Base-by-base conservation (phyloP, 345 rosid genomes). In the Bruguiera parviflora region DNA sequence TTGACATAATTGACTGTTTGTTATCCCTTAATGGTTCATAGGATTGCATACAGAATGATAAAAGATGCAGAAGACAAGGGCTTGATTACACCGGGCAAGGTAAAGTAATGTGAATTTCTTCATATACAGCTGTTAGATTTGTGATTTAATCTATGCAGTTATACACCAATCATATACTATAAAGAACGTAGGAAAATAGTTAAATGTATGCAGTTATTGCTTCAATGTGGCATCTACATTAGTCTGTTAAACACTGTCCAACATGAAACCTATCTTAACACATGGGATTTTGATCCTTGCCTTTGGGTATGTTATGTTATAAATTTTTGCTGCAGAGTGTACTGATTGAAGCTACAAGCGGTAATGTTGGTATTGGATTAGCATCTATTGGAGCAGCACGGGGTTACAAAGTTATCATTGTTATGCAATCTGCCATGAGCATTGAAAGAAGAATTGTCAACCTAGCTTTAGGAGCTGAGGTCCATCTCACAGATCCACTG, bases 41-140 rank as follows among this genome's bases (percentile, higher is more conserved):
- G 97, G 85, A 89, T 91, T 79, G 97, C 93, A 31, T 73, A 82
- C 76, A 88, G 92, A 82, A 91, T 91, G 97, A 86, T 91, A 66
- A 55, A 77, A 74, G 95, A 91, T 78, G 97, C 97, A 61, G 97
- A 91, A 82, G 79, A 84, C 72, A 89, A 68, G 71, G 92, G 91
- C 46, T 55, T 79, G 33, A 91, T 91, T 74, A 49, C 43, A 37
- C 43, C 43, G 13, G 43, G 43, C 13, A 91, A 87, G 94, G 96
- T 90, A 75, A 75, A 68, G 69, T 39, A n/a, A 18, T 70, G 61
- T 8, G 15, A 37, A 8, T 8, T 37, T 37, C 9, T 37, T 37
- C 43, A 8, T 37, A 37, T 37, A 37, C 13, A 8, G 43, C 9
- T 37, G 11, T 37, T 37, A 0, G 43, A 37, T 8, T 1, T 8